A percentile compares a stretch with the other conserved stretches of the same genome.
Conservation (phyloP, 306 rosid genomes). For the Rubus idaeus region DNA sequence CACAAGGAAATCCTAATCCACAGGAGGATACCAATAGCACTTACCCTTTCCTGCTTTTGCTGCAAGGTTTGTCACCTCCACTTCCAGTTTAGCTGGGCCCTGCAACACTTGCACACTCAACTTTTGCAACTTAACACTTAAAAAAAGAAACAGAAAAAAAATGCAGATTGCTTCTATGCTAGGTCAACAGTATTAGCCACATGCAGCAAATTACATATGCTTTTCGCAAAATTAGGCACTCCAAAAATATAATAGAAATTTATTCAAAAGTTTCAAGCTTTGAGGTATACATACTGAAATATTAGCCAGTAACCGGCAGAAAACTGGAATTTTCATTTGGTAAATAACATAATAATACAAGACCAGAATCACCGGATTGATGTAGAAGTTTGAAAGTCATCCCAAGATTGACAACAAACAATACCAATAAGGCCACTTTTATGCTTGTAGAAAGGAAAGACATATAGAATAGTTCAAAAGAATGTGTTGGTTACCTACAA, state of each 20-base stretch:
- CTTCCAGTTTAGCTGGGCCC: conserved; percentile 90
- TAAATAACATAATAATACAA: neutral
- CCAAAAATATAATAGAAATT: neutral
- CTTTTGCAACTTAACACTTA: neutral
- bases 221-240: neutral
- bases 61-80: conserved; percentile 91
- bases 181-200: neutral
- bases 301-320: neutral
- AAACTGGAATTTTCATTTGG: neutral
- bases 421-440: neutral
- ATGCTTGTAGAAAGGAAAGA: neutral
- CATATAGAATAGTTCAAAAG: neutral
- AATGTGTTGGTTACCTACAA: neutral
- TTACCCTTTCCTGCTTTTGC: conserved; percentile 98
- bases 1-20: conserved; percentile 10
- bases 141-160: neutral
- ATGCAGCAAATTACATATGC: neutral
- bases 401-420: neutral
- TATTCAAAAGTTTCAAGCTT: neutral
- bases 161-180: neutral
- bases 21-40: conserved; percentile 15
- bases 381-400: neutral
- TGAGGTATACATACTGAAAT: neutral
- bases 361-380: neutral
- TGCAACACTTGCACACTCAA: conserved; percentile 36